phyloP scores from a whole-genome alignment of 805 yeast species.

The Kodamaea laetipori region DNA sequence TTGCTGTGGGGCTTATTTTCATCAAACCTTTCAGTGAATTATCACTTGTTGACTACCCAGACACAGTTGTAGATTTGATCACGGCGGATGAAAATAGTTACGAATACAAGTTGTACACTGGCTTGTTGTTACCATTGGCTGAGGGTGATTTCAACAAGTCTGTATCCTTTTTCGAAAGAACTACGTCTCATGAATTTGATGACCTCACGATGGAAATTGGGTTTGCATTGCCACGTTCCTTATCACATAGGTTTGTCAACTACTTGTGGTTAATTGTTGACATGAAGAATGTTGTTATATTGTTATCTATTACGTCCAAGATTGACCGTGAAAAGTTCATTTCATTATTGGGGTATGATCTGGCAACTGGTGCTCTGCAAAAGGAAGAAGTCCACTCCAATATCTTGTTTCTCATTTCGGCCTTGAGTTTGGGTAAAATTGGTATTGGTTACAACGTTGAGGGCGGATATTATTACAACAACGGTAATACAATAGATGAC shows the following conservation, averaged over 20 bases:
- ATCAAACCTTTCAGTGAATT: conserved; percentile 33
- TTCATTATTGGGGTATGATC: conserved; percentile 29
- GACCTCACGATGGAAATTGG: conserved; percentile 18
- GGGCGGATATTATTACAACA: conserved; percentile 28
- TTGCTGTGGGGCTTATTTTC: conserved; percentile 27
- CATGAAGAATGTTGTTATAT: conserved; percentile 31
- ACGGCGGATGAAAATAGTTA: conserved; percentile 18
- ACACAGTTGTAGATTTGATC: conserved; percentile 22
- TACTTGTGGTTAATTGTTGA: conserved; percentile 31
- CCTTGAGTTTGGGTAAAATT: conserved; percentile 29
- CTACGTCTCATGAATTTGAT: conserved; percentile 11
- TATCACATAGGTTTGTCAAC: conserved; percentile 20
- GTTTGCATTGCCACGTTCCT: conserved; percentile 20
- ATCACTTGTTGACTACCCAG: conserved; percentile 22
- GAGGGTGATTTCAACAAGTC: conserved; percentile 23
- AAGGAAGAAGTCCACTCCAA: conserved; percentile 20
- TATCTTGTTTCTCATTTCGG: conserved; percentile 27
- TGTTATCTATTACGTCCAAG: conserved; percentile 28
- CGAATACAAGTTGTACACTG: conserved; percentile 22
- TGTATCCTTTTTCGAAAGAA: conserved; percentile 13
- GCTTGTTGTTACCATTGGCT: conserved; percentile 24
- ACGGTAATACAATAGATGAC: conserved; percentile 12
- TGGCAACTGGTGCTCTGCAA: conserved; percentile 12
- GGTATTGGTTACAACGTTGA: conserved; percentile 31
- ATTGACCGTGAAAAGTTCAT: conserved; percentile 27